Evolutionary conservation across 768 basidiomycete genomes (phyloP), one percentile per base, ranked within the genome.

Genomic region (Amyloporia xantha): DNA sequence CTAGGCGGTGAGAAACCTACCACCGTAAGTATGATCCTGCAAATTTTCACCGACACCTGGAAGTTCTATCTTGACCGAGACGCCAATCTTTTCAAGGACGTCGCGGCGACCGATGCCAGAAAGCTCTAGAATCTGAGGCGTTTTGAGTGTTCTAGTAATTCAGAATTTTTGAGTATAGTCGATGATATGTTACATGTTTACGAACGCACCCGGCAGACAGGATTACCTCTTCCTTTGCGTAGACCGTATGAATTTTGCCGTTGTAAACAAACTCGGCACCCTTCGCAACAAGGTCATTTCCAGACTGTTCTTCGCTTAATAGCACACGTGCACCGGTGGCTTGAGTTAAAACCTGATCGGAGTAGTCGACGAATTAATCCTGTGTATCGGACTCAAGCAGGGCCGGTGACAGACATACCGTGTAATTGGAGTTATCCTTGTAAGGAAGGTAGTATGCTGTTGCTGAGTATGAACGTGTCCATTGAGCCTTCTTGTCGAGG

Each of bases 1-100:
- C 15, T 43, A 17, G 7, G 25, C 6, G n/a, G 5, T 43, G 21
- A 45, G 11, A 27, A 20, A 19, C 42, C 9, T 41, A 48, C 47
- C 38, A 27, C n/a, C 15, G 4, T 59, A 33, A 20, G 52, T 28
- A 42, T 77, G 73, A 50, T 77, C 73, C 56, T 75, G 75, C 40
- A 73, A 52, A 57, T 72, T 75, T 62, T 69, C 68, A 19, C 75
- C 77, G 30, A 79, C 77, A 37, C 69, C 67, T 2, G 74, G 73
- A 3, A 77, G 67, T 39, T 73, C 71, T 15, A 73, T 49, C 41
- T 63, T 56, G 24, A 63, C 52, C 1, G 62, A 53, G 44, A 79
- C 66, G 9, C 64, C 66, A 35, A 72, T 55, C 4, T 39, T 52
- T 12, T 62, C 55, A 20, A 73, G 62, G 26, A 68, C 49, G 5